Conservation (phyloP, 148 eudicot species). For the Vaccinium macrocarpon region DNA sequence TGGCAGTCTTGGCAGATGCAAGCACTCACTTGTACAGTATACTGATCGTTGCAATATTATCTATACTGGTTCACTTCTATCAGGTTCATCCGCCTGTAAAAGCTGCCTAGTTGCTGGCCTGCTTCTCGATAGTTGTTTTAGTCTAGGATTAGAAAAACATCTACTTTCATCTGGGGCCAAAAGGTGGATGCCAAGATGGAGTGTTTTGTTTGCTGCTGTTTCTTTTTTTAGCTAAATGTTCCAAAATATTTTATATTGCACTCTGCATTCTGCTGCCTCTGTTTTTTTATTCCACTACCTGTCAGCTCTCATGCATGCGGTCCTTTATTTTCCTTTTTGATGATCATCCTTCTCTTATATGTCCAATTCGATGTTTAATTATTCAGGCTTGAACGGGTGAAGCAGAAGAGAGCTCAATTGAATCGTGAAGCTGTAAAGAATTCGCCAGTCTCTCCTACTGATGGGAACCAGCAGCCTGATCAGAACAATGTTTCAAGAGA, state of each 20-base stretch:
- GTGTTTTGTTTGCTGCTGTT: not conserved
- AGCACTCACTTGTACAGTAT: not conserved
- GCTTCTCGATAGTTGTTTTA: not conserved
- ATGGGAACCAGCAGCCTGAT: conserved; percentile 57
- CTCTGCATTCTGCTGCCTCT: not conserved
- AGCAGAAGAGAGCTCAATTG: conserved; percentile 73
- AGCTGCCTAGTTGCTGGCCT: not conserved
- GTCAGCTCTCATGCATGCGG: not conserved
- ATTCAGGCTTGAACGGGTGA: conserved; percentile 90
- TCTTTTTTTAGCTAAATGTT: not conserved
- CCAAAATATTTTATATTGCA: not conserved
- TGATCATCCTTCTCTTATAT: not conserved
- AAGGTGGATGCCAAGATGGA: not conserved
- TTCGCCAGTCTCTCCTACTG: conserved; percentile 26
- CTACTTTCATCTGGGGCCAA: not conserved
- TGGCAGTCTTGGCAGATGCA: not conserved
- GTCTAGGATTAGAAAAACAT: not conserved
- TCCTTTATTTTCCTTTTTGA: not conserved
- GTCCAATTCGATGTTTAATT: conserved; percentile 2
- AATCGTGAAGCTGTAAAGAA: conserved; percentile 39
- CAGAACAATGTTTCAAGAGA: conserved; percentile 51
- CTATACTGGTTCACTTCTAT: not conserved
- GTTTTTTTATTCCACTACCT: not conserved
- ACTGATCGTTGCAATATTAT: not conserved
- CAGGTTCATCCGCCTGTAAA: not conserved